Conservation (phyloP, 257 asterid genomes). For the Fraxinus excelsior region DNA sequence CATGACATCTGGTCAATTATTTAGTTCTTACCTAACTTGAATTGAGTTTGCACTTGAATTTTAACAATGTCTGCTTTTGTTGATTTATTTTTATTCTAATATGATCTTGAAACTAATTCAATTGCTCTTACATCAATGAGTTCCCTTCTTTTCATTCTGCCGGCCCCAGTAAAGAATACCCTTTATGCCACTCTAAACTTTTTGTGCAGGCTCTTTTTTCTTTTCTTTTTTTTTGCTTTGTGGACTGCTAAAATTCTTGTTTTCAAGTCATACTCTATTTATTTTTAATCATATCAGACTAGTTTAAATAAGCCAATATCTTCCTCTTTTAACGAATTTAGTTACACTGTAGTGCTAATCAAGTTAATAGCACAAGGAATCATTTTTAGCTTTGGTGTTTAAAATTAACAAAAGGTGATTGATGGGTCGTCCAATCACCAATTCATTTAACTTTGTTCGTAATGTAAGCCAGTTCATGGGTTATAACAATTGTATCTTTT, state of each 20-base stretch:
- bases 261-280: background rate
- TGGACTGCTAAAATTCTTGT: background rate
- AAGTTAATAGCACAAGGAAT: background rate
- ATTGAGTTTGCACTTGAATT: constrained; percentile 3
- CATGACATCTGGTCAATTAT: constrained; percentile 10
- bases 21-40: constrained; percentile 5
- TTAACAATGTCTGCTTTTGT: background rate
- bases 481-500: background rate
- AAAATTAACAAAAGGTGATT: background rate
- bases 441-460: background rate
- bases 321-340: background rate
- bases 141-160: background rate
- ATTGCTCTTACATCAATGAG: background rate
- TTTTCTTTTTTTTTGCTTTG: background rate
- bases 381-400: background rate
- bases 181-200: background rate
- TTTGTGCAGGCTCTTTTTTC: no score
- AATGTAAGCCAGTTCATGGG: background rate
- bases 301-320: background rate
- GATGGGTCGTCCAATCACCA: background rate
- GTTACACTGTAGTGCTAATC: background rate
- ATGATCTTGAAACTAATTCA: background rate
- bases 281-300: background rate
- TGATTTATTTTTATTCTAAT: background rate
- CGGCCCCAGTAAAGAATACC: background rate